Conservation (phyloP, 2,329 filamentous ascomycete species). For the Pestalotiopsis fici region DNA sequence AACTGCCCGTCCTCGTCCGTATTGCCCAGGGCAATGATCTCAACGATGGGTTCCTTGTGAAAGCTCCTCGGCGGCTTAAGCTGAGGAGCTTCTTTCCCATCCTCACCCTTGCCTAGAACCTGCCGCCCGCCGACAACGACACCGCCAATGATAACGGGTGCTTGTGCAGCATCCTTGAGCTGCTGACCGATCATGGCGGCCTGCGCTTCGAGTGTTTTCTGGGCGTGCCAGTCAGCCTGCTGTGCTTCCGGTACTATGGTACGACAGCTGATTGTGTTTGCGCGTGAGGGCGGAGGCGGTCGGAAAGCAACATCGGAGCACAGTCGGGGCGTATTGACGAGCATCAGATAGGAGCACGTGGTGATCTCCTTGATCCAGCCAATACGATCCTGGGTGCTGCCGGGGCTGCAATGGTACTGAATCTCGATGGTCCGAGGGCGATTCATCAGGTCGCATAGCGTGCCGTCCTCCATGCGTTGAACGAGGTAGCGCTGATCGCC, state of each 20-base stretch:
- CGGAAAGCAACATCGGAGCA: conserved; percentile 87
- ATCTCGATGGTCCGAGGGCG: conserved; percentile 82
- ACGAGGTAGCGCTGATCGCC: conserved; percentile 86
- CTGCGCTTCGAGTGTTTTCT: conserved; percentile 38
- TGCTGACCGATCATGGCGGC: conserved; percentile 32
- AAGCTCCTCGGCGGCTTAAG: conserved; percentile 47
- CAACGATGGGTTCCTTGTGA: conserved; percentile 30
- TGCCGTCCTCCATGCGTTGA: conserved; percentile 78
- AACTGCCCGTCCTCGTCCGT: conserved; percentile 62
- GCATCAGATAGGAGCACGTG: conserved; percentile 91
- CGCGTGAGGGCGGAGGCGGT: conserved; percentile 75
- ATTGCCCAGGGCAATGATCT: conserved; percentile 46
- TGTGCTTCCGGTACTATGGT: conserved; percentile 64
- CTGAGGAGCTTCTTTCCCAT: conserved; percentile 46
- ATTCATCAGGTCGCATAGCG: conserved; percentile 82
- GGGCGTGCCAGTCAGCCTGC: conserved; percentile 39
- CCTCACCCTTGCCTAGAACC: conserved; percentile 47
- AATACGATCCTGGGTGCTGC: conserved; percentile 72
- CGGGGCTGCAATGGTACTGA: conserved; percentile 77
- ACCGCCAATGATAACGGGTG: conserved; percentile 48
- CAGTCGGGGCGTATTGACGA: conserved; percentile 84
- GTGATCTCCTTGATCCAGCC: conserved; percentile 91
- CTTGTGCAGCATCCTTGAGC: conserved; percentile 20
- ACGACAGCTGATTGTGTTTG: conserved; percentile 76
- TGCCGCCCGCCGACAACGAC: conserved; percentile 53